Evolutionary conservation across 106 monocot species (phyloP).

Genomic region (Apostasia ramifera): DNA sequence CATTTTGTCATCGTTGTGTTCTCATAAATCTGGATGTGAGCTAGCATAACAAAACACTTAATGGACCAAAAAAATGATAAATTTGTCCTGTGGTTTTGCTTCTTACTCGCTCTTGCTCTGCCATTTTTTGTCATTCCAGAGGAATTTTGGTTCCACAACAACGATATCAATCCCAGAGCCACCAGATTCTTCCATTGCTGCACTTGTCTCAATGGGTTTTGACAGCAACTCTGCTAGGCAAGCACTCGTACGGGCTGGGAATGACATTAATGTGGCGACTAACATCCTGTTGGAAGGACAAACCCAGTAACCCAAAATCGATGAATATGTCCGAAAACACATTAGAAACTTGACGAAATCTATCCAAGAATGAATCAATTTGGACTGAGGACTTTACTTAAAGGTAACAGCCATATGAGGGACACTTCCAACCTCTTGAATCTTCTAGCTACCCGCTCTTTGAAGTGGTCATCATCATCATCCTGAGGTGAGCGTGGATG

Average conservation of each 20-base stretch:
- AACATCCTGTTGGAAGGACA: conserved; percentile 78
- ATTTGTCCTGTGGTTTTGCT: neutral
- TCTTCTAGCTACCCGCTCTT: too few species aligned
- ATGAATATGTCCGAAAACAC: too few species aligned
- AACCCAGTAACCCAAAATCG: conserved; percentile 15
- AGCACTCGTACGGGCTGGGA: conserved; percentile 56
- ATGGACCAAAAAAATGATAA: neutral
- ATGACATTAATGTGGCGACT: conserved; percentile 70
- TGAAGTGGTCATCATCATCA: too few species aligned
- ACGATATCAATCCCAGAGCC: conserved; percentile 32
- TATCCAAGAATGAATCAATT: too few species aligned
- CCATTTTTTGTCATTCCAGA: conserved; percentile 19
- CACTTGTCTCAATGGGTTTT: conserved; percentile 80
- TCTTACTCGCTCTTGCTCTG: neutral
- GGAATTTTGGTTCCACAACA: conserved; percentile 17
- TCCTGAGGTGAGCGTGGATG: too few species aligned
- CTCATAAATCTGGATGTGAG: too few species aligned
- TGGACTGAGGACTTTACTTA: too few species aligned
- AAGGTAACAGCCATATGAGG: too few species aligned
- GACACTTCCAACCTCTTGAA: too few species aligned
- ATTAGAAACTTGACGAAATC: too few species aligned
- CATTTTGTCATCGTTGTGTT: too few species aligned
- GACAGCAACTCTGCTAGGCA: conserved; percentile 64
- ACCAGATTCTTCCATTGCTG: conserved; percentile 63
- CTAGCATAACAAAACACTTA: too few species aligned